Base-by-base conservation (phyloP, 768 basidiomycete genomes). In the Boletus rubescentipes region DNA sequence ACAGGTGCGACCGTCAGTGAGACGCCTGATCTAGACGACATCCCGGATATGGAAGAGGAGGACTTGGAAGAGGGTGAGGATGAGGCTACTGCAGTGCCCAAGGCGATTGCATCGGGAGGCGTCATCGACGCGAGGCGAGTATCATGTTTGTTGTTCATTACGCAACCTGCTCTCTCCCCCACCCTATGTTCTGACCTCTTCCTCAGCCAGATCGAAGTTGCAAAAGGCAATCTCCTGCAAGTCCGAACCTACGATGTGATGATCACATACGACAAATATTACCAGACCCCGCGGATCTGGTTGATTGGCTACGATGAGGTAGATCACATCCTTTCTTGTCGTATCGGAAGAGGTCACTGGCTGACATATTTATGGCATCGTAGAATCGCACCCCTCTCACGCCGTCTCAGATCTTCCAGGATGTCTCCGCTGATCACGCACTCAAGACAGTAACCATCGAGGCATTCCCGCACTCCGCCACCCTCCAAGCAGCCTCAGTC, bases 261-360 rank as follows among this genome's bases (percentile, higher is more conserved):
- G 89, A 98, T 99, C 77, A 93, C 92, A 44, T 99, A 98, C 72
- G 97, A 99, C 82, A 99, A 98, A 77, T 96, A 95, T 73, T 98
- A 99, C 73, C 97, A 98, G 72, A 98, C 95, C 12, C 97, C 97
- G 21, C 85, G 96, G 61, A 89, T 98, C 69, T 99, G 97, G 97
- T 75, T 99, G 54, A 83, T 95, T 60, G 97, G 97, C 18, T 98
- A 98, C 68, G 95, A 98, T 68, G 97, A 98, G 84, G 93, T 91
- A 58, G 52, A 75, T 51, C n/a, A 16, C 15, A 11, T 4, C 18
- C 0, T 37, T n/a, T 0, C 14, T 16, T 21, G 4, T 48, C 59
- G 44, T 47, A 21, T 40, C 21, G 31, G 52, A 43, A 46, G 36
- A 35, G 44, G 46, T 37, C 14, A 26, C 23, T 48, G 23, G 2